phyloP scores from a whole-genome alignment of 225 moss, liverwort and hornwort species.

The Polytrichum commune region DNA sequence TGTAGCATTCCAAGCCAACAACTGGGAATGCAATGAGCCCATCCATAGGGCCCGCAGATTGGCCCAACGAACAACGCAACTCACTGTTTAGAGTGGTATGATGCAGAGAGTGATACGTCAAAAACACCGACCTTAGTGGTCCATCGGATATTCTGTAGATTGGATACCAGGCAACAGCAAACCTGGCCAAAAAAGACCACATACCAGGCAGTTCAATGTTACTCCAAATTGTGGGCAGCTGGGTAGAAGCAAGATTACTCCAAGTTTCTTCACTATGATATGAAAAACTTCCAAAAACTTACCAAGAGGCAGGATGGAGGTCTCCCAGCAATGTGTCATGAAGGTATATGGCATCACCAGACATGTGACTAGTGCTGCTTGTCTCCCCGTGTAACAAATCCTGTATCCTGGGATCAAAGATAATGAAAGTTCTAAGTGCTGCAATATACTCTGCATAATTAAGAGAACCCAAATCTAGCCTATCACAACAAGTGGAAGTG shows the following conservation, averaged over 20 bases:
- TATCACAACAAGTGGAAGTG: neutral
- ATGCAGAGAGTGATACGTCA: slow-evolving; percentile 56
- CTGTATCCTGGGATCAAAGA: slow-evolving; percentile 31
- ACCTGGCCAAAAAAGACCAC: slow-evolving; percentile 26
- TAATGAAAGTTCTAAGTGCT: too few relatives aligned
- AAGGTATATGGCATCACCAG: slow-evolving; percentile 36
- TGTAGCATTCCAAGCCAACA: slow-evolving; percentile 58
- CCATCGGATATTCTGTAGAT: slow-evolving; percentile 60
- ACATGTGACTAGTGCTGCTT: slow-evolving; percentile 25
- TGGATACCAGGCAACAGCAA: slow-evolving; percentile 68
- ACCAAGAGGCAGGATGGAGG: slow-evolving; percentile 65
- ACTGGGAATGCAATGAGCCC: slow-evolving; percentile 35
- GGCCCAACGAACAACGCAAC: slow-evolving; percentile 18
- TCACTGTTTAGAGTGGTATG: slow-evolving; percentile 30
- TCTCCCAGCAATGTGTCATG: slow-evolving; percentile 30
- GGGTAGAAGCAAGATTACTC: neutral
- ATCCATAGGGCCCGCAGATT: slow-evolving; percentile 9
- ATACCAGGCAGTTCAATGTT: neutral
- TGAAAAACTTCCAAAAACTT: neutral
- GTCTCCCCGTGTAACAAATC: slow-evolving; percentile 28
- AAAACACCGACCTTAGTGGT: slow-evolving; percentile 49
- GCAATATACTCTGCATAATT: too few relatives aligned
- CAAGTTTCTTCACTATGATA: neutral
- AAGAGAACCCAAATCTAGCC: neutral
- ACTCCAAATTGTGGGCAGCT: neutral